Evolutionary conservation across 108 stramenopile species (phyloP), one percentile per base, ranked within the genome.

Genomic region (Cyclotella kingstonii): DNA sequence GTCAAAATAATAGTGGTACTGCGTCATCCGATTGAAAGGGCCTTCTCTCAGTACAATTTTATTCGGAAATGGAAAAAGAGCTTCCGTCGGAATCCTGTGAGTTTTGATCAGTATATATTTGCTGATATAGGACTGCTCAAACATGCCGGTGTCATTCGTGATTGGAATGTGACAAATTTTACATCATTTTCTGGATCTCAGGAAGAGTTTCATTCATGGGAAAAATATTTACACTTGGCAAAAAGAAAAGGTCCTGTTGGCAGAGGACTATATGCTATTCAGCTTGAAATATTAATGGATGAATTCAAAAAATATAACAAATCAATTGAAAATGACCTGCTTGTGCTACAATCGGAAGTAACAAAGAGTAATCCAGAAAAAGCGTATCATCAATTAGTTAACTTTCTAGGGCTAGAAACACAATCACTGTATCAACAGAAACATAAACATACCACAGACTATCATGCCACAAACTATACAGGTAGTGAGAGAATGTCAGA

Each of bases 221-320:
- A 65, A 44, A 11, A 25, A 0, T 65, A 63, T 41, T 21, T 65
- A 18, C 12, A 5, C n/a, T 8, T 21, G 12, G 43, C 53, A 15
- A 43, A 43, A 23, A 7, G 14, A 5, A 14, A 27, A 4, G 64
- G 64, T 18, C 64, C 64, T n/a, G 64, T 65, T 5, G 53, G 64
- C 4, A 65, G 64, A 46, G 64, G 64, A 25, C 14, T 65, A 7
- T 65, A 65, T 23, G 40, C 64, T 6, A 65, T 65, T 25, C 64
- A 54, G 39, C 42, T 65, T 15, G 53, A 54, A 21, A 65, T 65
- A 8, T 65, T 52, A 53, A 46, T 65, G 29, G 64, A 65, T 42
- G 64, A 65, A 30, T 44, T 54, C 15, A 19, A 54, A 14, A 53
- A 54, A 54, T 33, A 43, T 18, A 34, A 44, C n/a, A 65, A 46